Conservation (phyloP, 1,284 basidiomycete species). For the Apiotrichum veenhuisii region DNA sequence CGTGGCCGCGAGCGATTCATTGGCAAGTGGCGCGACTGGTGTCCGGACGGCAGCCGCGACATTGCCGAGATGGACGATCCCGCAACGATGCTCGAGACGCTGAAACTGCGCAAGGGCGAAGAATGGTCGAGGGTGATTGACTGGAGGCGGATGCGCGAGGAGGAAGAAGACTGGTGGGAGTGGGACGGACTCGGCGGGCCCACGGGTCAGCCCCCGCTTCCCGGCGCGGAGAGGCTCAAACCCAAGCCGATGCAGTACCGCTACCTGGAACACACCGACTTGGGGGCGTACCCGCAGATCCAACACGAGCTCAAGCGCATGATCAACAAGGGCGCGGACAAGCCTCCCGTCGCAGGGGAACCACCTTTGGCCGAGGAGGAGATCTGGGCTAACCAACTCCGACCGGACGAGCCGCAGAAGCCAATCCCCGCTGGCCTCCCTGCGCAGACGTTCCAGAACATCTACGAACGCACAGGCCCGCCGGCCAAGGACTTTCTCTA, state of each 20-base stretch:
- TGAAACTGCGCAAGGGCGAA: conserved; percentile 5
- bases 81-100: conserved; percentile 25
- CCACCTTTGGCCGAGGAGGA: too few species aligned
- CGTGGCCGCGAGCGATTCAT: conserved; percentile 43
- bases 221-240: conserved; percentile 16
- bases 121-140: conserved; percentile 26
- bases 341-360: background rate
- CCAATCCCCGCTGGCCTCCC: background rate
- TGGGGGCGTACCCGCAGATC: conserved; percentile 35
- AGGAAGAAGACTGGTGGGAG: conserved; percentile 39
- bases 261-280: conserved; percentile 26
- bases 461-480: conserved; percentile 27
- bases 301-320: conserved; percentile 23
- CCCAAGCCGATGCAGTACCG: conserved; percentile 23
- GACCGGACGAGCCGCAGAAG: conserved; percentile 12
- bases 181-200: conserved; percentile 33
- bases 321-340: background rate
- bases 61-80: conserved; percentile 47
- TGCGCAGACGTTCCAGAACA: conserved; percentile 25
- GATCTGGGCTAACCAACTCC: conserved; percentile 22
- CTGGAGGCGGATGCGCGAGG: conserved; percentile 32
- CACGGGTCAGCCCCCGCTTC: conserved; percentile 32
- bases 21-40: conserved; percentile 47
- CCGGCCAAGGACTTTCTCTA: conserved; percentile 27
- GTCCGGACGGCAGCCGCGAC: conserved; percentile 40